A percentile compares a stretch with the other conserved stretches of the same genome.
phyloP scores from a whole-genome alignment of 495 filamentous ascomycete species.

The Podospora didyma region DNA sequence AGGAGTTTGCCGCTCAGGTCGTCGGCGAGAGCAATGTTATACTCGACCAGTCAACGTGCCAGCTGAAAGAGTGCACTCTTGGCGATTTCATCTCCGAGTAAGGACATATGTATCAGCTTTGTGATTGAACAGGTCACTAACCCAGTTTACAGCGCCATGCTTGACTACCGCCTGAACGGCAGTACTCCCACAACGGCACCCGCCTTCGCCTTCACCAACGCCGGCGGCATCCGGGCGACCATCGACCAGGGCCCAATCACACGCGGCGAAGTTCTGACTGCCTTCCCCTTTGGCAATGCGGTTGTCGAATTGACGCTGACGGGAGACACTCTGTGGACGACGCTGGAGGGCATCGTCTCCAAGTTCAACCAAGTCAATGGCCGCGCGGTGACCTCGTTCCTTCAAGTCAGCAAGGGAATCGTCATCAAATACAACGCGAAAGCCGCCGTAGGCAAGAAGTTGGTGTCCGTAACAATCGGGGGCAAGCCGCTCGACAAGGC shows the following conservation, averaged over 20 bases:
- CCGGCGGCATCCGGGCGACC: slow-evolving; percentile 53
- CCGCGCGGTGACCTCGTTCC: slow-evolving; percentile 43
- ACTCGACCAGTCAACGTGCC: slow-evolving; percentile 50
- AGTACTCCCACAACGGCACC: slow-evolving; percentile 27
- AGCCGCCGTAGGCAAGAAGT: slow-evolving; percentile 21
- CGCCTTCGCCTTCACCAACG: slow-evolving; percentile 50
- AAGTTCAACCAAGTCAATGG: slow-evolving; percentile 44
- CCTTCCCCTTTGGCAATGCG: slow-evolving; percentile 56
- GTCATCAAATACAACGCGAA: slow-evolving; percentile 43
- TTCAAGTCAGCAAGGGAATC: slow-evolving; percentile 48
- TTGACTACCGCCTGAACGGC: slow-evolving; percentile 44
- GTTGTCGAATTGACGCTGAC: slow-evolving; percentile 44
- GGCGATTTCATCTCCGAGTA: slow-evolving; percentile 49
- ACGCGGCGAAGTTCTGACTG: slow-evolving; percentile 49
- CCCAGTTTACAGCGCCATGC: slow-evolving; percentile 39
- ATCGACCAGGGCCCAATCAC: slow-evolving; percentile 52
- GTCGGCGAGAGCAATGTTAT: slow-evolving; percentile 43
- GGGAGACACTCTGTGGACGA: slow-evolving; percentile 45
- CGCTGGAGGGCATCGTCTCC: slow-evolving; percentile 46
- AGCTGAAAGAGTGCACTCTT: slow-evolving; percentile 46
- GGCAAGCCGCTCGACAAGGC: slow-evolving; percentile 32
- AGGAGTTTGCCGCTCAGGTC: slow-evolving; percentile 42
- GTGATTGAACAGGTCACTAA: neutral
- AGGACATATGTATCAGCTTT: slow-evolving; percentile 4
- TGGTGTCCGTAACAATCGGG: slow-evolving; percentile 41